Evolutionary conservation across 306 rosid genomes (phyloP).

Genomic region (Styphnolobium japonicum): DNA sequence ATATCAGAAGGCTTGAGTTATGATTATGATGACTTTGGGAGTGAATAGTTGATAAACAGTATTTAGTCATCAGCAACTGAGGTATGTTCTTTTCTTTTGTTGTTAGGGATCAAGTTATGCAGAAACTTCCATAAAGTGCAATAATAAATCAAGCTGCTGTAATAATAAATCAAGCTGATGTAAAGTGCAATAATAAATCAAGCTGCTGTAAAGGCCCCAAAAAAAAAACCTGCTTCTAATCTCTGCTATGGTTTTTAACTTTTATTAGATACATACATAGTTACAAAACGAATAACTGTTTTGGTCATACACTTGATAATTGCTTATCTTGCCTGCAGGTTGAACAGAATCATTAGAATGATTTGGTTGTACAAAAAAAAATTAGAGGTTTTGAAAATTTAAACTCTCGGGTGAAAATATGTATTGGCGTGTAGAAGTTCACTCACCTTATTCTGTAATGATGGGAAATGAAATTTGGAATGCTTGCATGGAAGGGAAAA

Average conservation of each 20-base stretch:
- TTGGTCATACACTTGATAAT: not conserved
- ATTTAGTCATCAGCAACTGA: slow-evolving; percentile 5
- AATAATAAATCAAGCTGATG: not conserved
- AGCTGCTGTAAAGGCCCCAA: not conserved
- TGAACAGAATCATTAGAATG: slow-evolving; percentile 31
- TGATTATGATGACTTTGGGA: slow-evolving; percentile 87
- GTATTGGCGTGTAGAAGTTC: slow-evolving; percentile 33
- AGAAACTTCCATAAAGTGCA: not conserved
- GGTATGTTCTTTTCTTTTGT: slow-evolving; percentile 22
- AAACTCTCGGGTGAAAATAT: slow-evolving; percentile 20
- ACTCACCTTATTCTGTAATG: slow-evolving; percentile 30
- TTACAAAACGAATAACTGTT: not conserved
- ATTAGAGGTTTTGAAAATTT: slow-evolving; percentile 30
- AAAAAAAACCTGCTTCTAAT: not conserved
- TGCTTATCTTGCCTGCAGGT: slow-evolving; percentile 44
- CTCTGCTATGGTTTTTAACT: not conserved
- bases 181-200: not conserved
- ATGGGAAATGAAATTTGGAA: slow-evolving; percentile 27
- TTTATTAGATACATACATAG: not conserved
- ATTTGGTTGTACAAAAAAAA: slow-evolving; percentile 48
- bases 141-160: not conserved
- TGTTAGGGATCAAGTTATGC: not conserved
- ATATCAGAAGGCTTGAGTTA: slow-evolving; percentile 83
- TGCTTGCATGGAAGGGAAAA: slow-evolving; percentile 28
- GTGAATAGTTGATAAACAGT: slow-evolving; percentile 55